Conservation (phyloP, 805 yeast species). For the Torulaspora maleeae region DNA sequence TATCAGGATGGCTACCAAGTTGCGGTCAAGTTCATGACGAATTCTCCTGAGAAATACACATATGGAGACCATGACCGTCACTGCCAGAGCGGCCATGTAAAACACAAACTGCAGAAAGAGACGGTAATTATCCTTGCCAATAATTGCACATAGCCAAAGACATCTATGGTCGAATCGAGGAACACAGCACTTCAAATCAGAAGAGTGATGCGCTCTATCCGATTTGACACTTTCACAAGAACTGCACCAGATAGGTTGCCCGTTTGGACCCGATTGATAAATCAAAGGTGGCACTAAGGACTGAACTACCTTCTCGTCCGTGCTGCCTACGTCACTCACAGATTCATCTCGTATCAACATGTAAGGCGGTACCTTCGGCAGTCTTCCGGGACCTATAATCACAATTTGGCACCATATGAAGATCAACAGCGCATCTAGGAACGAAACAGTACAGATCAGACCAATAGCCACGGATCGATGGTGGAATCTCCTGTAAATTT, state of each 20-base stretch:
- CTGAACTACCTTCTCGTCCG: constrained; percentile 7
- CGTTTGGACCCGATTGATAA: constrained; percentile 66
- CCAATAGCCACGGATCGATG: constrained; percentile 23
- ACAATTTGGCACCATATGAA: constrained; percentile 24
- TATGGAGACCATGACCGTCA: constrained; percentile 40
- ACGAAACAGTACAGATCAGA: constrained; percentile 16
- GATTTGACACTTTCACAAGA: constrained; percentile 61
- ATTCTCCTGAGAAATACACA: constrained; percentile 34
- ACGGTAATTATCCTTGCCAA: constrained; percentile 64
- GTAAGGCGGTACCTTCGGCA: constrained; percentile 27
- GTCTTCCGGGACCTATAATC: constrained; percentile 27
- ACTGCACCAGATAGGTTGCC: constrained; percentile 74
- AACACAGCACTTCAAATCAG: constrained; percentile 51
- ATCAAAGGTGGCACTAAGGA: constrained; percentile 47
- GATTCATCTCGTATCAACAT: constrained; percentile 12
- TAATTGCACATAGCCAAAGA: constrained; percentile 64
- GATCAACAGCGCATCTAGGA: constrained; percentile 13
- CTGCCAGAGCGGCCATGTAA: constrained; percentile 37
- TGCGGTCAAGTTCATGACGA: constrained; percentile 37
- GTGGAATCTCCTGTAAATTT: constrained; percentile 14
- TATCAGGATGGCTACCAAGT: constrained; percentile 46
- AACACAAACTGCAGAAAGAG: constrained; percentile 52
- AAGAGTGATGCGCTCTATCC: constrained; percentile 67
- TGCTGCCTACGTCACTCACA: background rate
- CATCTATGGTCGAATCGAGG: constrained; percentile 83